A percentile compares a stretch with the other conserved stretches of the same genome.
phyloP scores from a whole-genome alignment of 345 rosid genomes.

The Aegle marmelos region DNA sequence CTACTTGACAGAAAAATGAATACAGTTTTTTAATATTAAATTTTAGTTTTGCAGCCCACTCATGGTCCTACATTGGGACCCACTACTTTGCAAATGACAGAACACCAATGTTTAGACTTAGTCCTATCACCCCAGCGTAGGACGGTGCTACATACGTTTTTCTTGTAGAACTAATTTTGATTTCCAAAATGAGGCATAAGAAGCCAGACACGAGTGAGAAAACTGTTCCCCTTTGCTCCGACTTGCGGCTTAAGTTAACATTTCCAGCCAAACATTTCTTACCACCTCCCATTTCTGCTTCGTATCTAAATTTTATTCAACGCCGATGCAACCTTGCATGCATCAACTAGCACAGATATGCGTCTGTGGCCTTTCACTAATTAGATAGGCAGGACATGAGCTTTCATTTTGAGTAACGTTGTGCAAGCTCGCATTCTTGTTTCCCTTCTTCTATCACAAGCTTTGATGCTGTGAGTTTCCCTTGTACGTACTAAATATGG shows the following conservation, averaged over 20 bases:
- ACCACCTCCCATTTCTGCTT: neutral
- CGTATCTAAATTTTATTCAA: neutral
- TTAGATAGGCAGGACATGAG: neutral
- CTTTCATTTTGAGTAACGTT: constrained; percentile 4
- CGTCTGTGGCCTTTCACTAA: constrained; percentile 8
- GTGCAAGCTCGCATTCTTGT: neutral
- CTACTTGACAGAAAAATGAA: too few species aligned
- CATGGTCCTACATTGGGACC: too few species aligned
- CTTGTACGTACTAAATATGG: neutral
- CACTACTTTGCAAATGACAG: too few species aligned
- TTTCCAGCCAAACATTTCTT: neutral
- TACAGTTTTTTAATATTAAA: too few species aligned
- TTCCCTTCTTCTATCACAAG: neutral
- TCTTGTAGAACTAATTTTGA: too few species aligned
- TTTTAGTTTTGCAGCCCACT: too few species aligned
- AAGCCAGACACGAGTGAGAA: constrained; percentile 3
- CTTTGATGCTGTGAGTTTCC: too few species aligned
- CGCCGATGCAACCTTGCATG: neutral
- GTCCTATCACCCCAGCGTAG: too few species aligned
- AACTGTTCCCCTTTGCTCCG: neutral
- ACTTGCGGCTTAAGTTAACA: neutral
- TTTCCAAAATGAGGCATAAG: constrained; percentile 1
- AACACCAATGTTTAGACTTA: too few species aligned
- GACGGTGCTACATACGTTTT: too few species aligned
- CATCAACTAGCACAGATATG: constrained; percentile 3